Percentiles rank a stretch among this genome's conserved stretches.
phyloP scores from a whole-genome alignment of 331 rosid genomes.

The Phaseolus coccineus region DNA sequence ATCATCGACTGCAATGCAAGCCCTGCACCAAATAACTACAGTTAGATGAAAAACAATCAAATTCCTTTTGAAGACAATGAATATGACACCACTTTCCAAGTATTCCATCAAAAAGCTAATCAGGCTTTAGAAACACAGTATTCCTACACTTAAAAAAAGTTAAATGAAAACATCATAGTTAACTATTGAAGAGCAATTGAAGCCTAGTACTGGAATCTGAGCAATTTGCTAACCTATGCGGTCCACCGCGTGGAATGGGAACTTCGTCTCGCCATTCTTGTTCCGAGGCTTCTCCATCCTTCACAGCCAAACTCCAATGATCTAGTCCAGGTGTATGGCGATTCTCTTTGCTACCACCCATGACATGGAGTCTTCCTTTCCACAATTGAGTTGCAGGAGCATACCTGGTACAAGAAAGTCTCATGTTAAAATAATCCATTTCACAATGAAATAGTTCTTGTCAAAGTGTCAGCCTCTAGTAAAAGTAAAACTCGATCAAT shows the following conservation, averaged over 20 bases:
- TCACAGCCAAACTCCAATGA: constrained; percentile 91
- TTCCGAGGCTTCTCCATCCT: constrained; percentile 79
- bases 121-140: not conserved
- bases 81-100: constrained; percentile 1
- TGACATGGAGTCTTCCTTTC: constrained; percentile 94
- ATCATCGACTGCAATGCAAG: constrained; percentile 69
- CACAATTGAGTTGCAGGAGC: constrained; percentile 94
- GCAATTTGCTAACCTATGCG: constrained; percentile 71
- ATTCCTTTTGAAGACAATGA: constrained; percentile 20
- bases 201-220: constrained; percentile 1
- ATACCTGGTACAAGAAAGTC: constrained; percentile 58
- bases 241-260: constrained; percentile 95
- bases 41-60: constrained; percentile 31
- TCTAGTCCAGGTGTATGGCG: constrained; percentile 87
- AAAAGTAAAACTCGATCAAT: constrained; percentile 18
- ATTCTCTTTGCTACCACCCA: constrained; percentile 97
- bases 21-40: constrained; percentile 58
- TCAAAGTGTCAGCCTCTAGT: not conserved
- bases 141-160: not conserved
- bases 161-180: constrained; percentile 32
- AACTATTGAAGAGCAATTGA: constrained; percentile 15
- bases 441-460: constrained; percentile 17
- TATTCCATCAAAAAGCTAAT: no score
- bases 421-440: constrained; percentile 38
- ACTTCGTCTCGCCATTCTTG: constrained; percentile 69